Percentiles rank a stretch among this genome's conserved stretches.
phyloP scores from a whole-genome alignment of 108 stramenopile genomes.

The Fistulifera pelliculosa region DNA sequence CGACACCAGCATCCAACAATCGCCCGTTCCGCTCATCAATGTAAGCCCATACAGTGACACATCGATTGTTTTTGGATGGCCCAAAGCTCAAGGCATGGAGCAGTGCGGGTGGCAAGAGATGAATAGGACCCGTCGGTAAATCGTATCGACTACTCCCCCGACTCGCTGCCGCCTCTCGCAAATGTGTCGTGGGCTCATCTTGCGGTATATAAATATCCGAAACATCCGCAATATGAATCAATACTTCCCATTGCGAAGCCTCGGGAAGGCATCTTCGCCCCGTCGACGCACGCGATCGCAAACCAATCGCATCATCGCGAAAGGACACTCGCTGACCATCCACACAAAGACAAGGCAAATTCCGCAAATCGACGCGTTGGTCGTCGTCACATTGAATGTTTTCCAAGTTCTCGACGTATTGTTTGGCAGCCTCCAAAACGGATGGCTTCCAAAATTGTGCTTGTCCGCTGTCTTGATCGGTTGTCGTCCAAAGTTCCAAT shows the following conservation, averaged over 20 bases:
- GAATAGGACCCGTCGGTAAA: conserved; percentile 65
- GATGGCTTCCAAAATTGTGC: not conserved
- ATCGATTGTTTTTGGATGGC: conserved; percentile 29
- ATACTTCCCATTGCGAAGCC: conserved; percentile 71
- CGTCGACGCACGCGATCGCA: conserved; percentile 53
- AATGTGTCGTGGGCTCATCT: not conserved
- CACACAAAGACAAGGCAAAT: conserved; percentile 63
- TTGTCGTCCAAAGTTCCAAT: conserved; percentile 60
- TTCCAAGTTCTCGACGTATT: too few relatives aligned
- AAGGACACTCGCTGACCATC: conserved; percentile 67
- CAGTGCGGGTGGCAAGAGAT: conserved; percentile 66
- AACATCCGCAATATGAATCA: conserved; percentile 74
- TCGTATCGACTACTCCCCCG: conserved; percentile 73
- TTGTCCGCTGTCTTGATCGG: conserved; percentile 4
- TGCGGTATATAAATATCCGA: conserved; percentile 59
- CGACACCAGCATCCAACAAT: conserved; percentile 70
- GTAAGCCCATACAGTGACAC: conserved; percentile 81
- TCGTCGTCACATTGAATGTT: conserved; percentile 11
- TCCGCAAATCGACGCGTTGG: conserved; percentile 46
- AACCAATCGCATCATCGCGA: conserved; percentile 80
- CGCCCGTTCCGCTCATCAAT: conserved; percentile 72
- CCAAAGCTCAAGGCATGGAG: conserved; percentile 41
- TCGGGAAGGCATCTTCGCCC: conserved; percentile 40
- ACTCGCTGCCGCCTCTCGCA: conserved; percentile 46
- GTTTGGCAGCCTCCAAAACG: conserved; percentile 23